phyloP scores from a whole-genome alignment of 495 filamentous ascomycete species.

The Neurospora pannonica region DNA sequence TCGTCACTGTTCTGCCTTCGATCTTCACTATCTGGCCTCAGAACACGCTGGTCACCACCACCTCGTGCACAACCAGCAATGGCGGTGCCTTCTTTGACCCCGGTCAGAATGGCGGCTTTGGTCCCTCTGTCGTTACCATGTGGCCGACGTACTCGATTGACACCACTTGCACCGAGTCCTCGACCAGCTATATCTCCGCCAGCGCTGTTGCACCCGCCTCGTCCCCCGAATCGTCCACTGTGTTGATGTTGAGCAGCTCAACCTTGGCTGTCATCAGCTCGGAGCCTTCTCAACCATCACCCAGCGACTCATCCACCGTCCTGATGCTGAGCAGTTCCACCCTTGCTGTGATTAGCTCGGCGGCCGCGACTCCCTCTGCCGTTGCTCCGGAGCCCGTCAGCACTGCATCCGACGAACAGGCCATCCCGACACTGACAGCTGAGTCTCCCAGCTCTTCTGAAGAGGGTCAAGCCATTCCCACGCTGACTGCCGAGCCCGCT shows the following conservation, averaged over 20 bases:
- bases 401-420: neutral
- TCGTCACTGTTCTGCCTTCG: constrained; percentile 6
- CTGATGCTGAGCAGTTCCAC: neutral
- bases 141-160: constrained; percentile 1
- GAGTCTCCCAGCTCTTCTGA: neutral
- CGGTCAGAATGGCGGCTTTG: neutral
- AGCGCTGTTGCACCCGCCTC: neutral
- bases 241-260: neutral
- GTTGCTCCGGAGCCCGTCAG: neutral
- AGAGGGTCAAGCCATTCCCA: neutral
- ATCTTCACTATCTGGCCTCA: constrained; percentile 10
- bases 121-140: constrained; percentile 2
- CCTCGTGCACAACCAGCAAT: neutral
- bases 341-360: neutral
- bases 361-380: neutral
- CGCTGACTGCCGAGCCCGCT: neutral
- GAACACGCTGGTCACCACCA: neutral
- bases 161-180: constrained; percentile 1
- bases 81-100: neutral
- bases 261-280: neutral
- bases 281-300: neutral
- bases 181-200: neutral
- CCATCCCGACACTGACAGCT: neutral
- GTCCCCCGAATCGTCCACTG: neutral
- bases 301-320: neutral